These are phyloP conservation scores for Bipolaris zeicola DNA, from an alignment of 2,329 filamentous ascomycete species.

Conservation along the genomic window DNA sequence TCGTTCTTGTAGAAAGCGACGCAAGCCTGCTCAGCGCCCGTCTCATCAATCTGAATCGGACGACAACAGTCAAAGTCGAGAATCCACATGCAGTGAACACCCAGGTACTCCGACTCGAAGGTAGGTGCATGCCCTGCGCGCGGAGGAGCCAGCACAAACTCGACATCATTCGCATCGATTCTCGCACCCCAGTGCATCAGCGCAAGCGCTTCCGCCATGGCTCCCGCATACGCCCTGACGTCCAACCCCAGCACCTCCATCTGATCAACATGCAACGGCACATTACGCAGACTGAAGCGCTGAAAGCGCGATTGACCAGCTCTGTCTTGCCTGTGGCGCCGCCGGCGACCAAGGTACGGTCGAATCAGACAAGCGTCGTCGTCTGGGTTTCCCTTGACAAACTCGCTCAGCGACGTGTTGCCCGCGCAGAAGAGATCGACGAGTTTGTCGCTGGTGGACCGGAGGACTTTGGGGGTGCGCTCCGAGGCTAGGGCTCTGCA, in stretches of 20 bases:
- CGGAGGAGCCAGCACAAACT: constrained; percentile 58
- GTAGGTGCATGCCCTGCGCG: constrained; percentile 9
- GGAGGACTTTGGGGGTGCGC: constrained; percentile 18
- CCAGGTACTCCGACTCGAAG: constrained; percentile 16
- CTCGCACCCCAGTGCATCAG: constrained; percentile 57
- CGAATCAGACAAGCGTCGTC: constrained; percentile 57
- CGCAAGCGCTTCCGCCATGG: constrained; percentile 59
- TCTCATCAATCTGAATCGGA: constrained; percentile 47
- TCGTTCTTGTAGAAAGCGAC: constrained; percentile 58
- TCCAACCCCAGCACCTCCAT: constrained; percentile 53
- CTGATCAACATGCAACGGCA: constrained; percentile 57
- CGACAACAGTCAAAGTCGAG: constrained; percentile 67
- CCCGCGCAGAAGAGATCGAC: constrained; percentile 21
- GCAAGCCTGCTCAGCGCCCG: constrained; percentile 52
- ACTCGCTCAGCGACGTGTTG: constrained; percentile 8
- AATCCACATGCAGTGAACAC: constrained; percentile 35
- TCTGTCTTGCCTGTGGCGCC: constrained; percentile 16
- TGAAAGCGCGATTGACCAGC: constrained; percentile 22
- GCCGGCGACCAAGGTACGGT: constrained; percentile 55
- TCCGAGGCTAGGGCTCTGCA: constrained; percentile 18
- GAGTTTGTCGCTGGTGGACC: constrained; percentile 16
- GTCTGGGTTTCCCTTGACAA: constrained; percentile 21
- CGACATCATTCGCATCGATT: constrained; percentile 60
- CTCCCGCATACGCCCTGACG: constrained; percentile 45
- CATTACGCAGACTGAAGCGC: constrained; percentile 51